A percentile compares a stretch with the other conserved stretches of the same genome.
phyloP scores from a whole-genome alignment of 2,329 filamentous ascomycete species.

The Colletotrichum lini region DNA sequence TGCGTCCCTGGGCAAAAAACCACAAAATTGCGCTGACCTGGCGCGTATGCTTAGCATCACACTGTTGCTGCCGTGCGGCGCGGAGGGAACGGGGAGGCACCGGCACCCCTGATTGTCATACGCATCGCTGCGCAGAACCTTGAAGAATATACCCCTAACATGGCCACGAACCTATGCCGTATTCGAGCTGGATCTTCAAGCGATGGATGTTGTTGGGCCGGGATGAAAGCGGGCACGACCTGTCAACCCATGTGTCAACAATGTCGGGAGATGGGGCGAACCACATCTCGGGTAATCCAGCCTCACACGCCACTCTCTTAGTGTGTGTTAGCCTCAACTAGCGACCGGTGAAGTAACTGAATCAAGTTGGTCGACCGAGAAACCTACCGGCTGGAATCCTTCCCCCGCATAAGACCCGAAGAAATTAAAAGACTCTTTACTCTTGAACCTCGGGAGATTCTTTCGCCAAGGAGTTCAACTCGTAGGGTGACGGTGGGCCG shows the following conservation, averaged over 20 bases:
- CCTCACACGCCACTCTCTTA: constrained; percentile 19
- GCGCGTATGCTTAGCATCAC: neutral
- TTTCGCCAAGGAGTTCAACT: constrained; percentile 2
- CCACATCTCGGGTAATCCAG: constrained; percentile 33
- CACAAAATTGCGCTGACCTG: neutral
- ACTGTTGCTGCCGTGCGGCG: constrained; percentile 9
- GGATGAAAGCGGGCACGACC: constrained; percentile 11
- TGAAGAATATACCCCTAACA: constrained; percentile 9
- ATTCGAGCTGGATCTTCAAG: constrained; percentile 29
- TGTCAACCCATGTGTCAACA: constrained; percentile 8
- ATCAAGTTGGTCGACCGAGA: constrained; percentile 21
- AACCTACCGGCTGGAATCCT: constrained; percentile 11
- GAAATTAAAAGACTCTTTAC: neutral
- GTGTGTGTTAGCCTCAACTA: constrained; percentile 22
- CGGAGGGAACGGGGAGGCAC: constrained; percentile 3
- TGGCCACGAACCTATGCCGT: constrained; percentile 16
- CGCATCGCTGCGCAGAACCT: constrained; percentile 18
- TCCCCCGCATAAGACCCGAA: constrained; percentile 35
- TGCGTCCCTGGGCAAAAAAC: constrained; percentile 7
- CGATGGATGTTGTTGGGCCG: neutral
- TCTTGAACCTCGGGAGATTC: constrained; percentile 19
- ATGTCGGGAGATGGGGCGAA: constrained; percentile 35
- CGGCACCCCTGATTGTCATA: constrained; percentile 25
- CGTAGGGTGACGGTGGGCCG: constrained; percentile 22
- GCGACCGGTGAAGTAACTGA: constrained; percentile 27